Conservation (phyloP, 768 basidiomycete species). For the Leccinum variicolor region DNA sequence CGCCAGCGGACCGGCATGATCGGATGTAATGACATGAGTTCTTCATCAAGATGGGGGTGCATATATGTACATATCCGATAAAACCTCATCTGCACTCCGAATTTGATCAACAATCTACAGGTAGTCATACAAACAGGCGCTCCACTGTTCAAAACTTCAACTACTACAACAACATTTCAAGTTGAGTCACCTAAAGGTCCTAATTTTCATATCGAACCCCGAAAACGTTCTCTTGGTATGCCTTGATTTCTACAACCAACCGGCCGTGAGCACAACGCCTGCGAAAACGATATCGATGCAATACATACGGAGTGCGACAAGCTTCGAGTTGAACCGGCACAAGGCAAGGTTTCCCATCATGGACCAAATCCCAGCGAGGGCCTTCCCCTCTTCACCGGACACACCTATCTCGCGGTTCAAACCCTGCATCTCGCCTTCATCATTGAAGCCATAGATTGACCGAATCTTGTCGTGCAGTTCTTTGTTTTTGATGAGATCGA, state of each 20-base stretch:
- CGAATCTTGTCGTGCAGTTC: constrained; percentile 20
- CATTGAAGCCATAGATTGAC: constrained; percentile 29
- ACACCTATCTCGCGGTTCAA: constrained; percentile 48
- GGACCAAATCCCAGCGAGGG: constrained; percentile 42
- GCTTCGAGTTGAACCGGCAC: constrained; percentile 66
- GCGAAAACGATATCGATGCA: background rate
- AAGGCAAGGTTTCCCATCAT: constrained; percentile 63
- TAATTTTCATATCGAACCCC: constrained; percentile 9
- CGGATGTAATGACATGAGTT: no score
- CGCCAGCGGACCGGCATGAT: no score
- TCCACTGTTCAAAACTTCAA: background rate
- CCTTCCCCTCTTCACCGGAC: constrained; percentile 12
- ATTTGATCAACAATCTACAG: background rate
- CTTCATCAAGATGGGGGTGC: background rate
- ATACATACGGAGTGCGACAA: constrained; percentile 59
- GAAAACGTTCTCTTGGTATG: constrained; percentile 50
- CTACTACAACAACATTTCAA: no score
- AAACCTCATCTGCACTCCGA: background rate
- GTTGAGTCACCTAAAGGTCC: background rate
- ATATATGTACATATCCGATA: background rate
- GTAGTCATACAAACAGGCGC: background rate
- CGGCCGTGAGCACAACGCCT: background rate
- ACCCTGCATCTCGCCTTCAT: constrained; percentile 29
- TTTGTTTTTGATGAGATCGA: constrained; percentile 18
- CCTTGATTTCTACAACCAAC: constrained; percentile 59